Base-by-base conservation (phyloP, 352 stramenopile genomes). In the Plasmopara viticola region DNA sequence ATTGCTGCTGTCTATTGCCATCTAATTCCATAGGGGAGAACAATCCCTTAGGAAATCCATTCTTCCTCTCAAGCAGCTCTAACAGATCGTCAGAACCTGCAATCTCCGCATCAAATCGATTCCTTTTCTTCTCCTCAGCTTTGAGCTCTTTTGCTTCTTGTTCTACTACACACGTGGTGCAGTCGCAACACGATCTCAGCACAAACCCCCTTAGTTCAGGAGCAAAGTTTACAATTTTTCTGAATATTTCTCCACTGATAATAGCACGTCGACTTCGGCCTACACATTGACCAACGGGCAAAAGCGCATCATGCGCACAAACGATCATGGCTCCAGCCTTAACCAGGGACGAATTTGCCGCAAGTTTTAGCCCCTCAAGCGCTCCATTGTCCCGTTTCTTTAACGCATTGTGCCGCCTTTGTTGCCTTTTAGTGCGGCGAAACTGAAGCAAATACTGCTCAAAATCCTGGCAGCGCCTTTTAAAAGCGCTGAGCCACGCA, bases 361-460 rank as follows among this genome's bases (percentile, higher is more conserved):
- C 41, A 35, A 58, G 34, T 4, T 50, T 48, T 0, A 60, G 51
- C 43, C 38, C 49, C 33, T 63, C 54, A 3, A 40, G 15, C 6
- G 29, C 14, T 18, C 35, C 9, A 17, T 35, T 43, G 34, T 64
- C 60, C 47, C 47, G 74, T 53, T 52, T 67, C 56, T 60, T 72
- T 47, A 25, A 42, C 0, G 58, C 56, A 17, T 67, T 68, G 44
- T 86, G 64, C 38, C 76, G 69, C 46, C 73, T 54, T 48, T 79
- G 64, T 58, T 89, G 84, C 47, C 82, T 75, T 56, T 87, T 88
- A 9, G 78, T 72, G 29, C 68, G 49, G 9, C 74, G 77, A 43
- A 90, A 90, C 53, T 92, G 84, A 59, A 68, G 58, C 13, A 91
- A 31, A 53, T 75, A 85, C 60, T 91, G 80, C 62, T 94, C 84